Conservation (phyloP, 179 eudicot genomes). For the Beta macrorhiza region DNA sequence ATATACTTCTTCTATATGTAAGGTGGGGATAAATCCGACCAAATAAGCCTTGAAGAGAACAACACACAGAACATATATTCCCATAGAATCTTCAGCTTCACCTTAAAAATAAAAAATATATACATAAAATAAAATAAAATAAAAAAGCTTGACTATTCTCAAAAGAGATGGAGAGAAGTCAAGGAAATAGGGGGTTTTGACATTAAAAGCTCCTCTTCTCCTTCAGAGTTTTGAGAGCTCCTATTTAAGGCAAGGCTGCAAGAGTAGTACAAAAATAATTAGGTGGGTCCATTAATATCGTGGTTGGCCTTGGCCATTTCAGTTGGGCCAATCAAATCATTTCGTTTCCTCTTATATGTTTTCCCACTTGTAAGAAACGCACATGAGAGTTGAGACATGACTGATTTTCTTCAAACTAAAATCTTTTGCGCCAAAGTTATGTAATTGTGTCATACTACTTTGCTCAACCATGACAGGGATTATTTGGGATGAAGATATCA, state of each 20-base stretch:
- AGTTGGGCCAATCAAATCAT: slow-evolving; percentile 9
- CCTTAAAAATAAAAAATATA: not conserved
- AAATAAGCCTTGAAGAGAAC: slow-evolving; percentile 20
- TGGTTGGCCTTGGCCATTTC: slow-evolving; percentile 35
- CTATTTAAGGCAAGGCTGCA: slow-evolving; percentile 12
- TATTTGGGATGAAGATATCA: not conserved
- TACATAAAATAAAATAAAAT: not conserved
- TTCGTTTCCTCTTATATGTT: not conserved
- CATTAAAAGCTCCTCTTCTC: not conserved
- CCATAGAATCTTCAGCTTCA: slow-evolving; percentile 19
- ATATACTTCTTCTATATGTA: not conserved
- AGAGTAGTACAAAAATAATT: slow-evolving; percentile 15
- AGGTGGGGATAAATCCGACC: slow-evolving; percentile 27
- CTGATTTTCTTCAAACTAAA: not conserved
- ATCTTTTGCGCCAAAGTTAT: not conserved
- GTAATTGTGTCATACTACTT: not conserved
- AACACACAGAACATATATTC: slow-evolving; percentile 27
- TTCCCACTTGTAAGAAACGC: not conserved
- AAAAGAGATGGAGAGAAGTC: not conserved
- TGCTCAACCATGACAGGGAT: slow-evolving; percentile 2
- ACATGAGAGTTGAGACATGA: not conserved
- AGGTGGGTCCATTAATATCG: slow-evolving; percentile 19
- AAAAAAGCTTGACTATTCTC: slow-evolving; percentile 9
- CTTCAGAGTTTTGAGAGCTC: not conserved
- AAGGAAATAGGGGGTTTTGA: not conserved